These are phyloP conservation scores for Brassica nigra DNA, from an alignment of 345 rosid species.

Conservation along the genomic window DNA sequence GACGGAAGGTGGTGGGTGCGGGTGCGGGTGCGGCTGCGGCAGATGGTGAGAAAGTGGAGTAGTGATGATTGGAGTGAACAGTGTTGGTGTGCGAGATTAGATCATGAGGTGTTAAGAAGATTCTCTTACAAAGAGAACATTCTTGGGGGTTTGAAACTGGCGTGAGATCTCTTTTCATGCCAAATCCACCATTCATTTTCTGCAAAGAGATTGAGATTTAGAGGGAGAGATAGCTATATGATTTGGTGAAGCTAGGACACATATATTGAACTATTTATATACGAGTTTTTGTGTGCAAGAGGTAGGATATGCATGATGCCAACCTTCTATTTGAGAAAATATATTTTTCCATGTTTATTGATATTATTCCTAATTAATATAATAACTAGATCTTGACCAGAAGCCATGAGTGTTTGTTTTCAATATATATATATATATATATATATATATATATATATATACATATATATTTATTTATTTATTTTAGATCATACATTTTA, in stretches of 20 bases:
- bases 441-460: too few relatives aligned
- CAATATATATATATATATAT: too few relatives aligned
- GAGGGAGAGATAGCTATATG: neutral
- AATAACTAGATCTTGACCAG: too few relatives aligned
- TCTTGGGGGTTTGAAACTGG: neutral
- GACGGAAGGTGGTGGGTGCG: too few relatives aligned
- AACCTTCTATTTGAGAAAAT: neutral
- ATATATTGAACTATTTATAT: constrained; percentile 29
- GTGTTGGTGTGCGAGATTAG: constrained; percentile 11
- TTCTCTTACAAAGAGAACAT: constrained; percentile 23
- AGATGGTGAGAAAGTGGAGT: constrained; percentile 12
- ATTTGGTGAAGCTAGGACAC: constrained; percentile 1
- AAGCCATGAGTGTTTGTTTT: too few relatives aligned
- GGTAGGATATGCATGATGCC: neutral
- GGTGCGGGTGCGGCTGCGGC: neutral
- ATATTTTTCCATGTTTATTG: constrained; percentile 3
- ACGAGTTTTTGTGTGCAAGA: neutral
- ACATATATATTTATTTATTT: too few relatives aligned
- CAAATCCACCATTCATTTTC: constrained; percentile 24
- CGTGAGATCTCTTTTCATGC: neutral
- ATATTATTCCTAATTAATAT: neutral
- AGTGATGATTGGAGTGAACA: neutral
- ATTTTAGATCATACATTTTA: too few relatives aligned
- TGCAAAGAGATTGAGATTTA: neutral
- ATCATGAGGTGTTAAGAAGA: neutral